phyloP scores from a whole-genome alignment of 108 stramenopile genomes.

The Epipyxis sp. region DNA sequence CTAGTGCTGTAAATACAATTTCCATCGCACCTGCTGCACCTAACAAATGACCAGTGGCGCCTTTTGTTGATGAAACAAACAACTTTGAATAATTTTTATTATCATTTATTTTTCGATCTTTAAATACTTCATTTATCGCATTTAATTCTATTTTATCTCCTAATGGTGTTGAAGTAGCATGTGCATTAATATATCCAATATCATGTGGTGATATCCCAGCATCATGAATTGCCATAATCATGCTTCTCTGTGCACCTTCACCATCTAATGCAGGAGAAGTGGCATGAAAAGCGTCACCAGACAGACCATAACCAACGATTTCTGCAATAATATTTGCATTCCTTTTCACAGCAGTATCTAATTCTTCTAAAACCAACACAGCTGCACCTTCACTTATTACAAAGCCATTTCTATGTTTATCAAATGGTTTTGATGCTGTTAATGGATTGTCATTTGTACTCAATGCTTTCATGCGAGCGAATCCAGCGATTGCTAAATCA shows the following conservation, averaged over 20 bases:
- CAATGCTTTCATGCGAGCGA: slow-evolving; percentile 28
- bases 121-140: slow-evolving; percentile 66
- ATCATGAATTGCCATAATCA: slow-evolving; percentile 71
- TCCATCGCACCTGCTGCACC: slow-evolving; percentile 95
- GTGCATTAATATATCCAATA: slow-evolving; percentile 88
- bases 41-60: slow-evolving; percentile 86
- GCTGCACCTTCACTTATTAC: slow-evolving; percentile 98
- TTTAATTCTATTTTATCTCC: slow-evolving; percentile 82
- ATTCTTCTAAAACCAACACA: slow-evolving; percentile 81
- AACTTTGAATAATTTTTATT: too few species aligned
- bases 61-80: slow-evolving; percentile 83
- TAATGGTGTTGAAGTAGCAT: slow-evolving; percentile 91
- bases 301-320: slow-evolving; percentile 62
- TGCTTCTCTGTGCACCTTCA: slow-evolving; percentile 71
- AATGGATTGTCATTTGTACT: neutral
- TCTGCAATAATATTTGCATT: slow-evolving; percentile 77
- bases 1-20: slow-evolving; percentile 74
- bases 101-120: neutral
- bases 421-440: slow-evolving; percentile 76
- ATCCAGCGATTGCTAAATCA: slow-evolving; percentile 1
- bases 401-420: slow-evolving; percentile 88
- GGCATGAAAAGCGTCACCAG: slow-evolving; percentile 86
- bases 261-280: slow-evolving; percentile 81
- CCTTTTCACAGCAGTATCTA: slow-evolving; percentile 79
- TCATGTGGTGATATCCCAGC: slow-evolving; percentile 67